Base-by-base conservation (phyloP, 83 land plant genomes). In the Thuja plicata region DNA sequence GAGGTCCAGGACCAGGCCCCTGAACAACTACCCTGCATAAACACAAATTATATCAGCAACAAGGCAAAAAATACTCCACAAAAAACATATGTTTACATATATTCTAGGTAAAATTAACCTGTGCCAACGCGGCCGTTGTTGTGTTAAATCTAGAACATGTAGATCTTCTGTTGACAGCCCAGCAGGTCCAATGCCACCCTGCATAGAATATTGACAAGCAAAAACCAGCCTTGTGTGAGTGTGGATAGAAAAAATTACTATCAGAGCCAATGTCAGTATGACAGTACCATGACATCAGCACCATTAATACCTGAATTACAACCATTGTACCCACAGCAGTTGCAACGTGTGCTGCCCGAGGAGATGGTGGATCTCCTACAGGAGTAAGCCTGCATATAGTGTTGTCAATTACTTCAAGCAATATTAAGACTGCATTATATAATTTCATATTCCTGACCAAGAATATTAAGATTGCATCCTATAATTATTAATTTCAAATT, bases 121-220 rank as follows among this genome's bases (percentile, higher is more conserved):
- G 89, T 97, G 97, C 98, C 98, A 97, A 78, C 97, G 91, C 34
- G 98, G 97, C 41, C 94, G 92, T 90, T 93, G 96, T 86, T 94
- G 97, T 87, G 98, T 97, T n/a, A 98, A 93, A 80, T 98, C 99
- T 50, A 98, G 94, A 90, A 98, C 99, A 94, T 98, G 99, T 88
- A 98, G 96, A 92, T 98, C 99, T 91, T 97, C 99, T 13, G 97
- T 91, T 86, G 99, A 98, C 81, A 98, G 91, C n/a, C 99, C 99
- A 90, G 99, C 95, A 87, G 99, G 99, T 62, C 99, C 99, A 91
- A 98, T 98, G n/a, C 99, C 99, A 90, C 99, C 99, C 99, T 98
- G 90, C 17, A 71, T 79, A 50, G 50, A 88, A 57, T 62, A 71
- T 57, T 60, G 8, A 55, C 73, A 87, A 41, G 55, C 87, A 46